These are phyloP conservation scores for Dictyostelium capitatum DNA, from an alignment of 78 protist species.

Conservation along the genomic window DNA sequence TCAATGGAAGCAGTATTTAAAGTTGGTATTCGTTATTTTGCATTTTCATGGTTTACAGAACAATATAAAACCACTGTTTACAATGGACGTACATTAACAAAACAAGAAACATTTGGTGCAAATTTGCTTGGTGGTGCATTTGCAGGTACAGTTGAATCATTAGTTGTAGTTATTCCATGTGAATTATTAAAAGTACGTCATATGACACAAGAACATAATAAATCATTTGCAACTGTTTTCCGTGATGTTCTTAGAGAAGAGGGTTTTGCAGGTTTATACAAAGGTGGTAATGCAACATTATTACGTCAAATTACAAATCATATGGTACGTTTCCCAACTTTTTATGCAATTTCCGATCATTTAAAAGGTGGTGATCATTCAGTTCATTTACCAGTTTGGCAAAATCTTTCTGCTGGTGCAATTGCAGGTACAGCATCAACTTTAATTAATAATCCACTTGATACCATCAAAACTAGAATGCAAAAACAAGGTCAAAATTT, in stretches of 20 bases:
- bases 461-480: slow-evolving; percentile 79
- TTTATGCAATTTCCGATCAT: slow-evolving; percentile 53
- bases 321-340: slow-evolving; percentile 75
- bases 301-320: slow-evolving; percentile 77
- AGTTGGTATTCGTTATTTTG: slow-evolving; percentile 77
- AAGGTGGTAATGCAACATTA: slow-evolving; percentile 80
- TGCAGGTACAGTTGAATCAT: slow-evolving; percentile 76
- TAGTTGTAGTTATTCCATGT: slow-evolving; percentile 76
- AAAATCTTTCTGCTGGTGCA: slow-evolving; percentile 69
- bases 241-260: slow-evolving; percentile 50
- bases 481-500: slow-evolving; percentile 81
- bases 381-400: slow-evolving; percentile 64
- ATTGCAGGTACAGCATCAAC: slow-evolving; percentile 73
- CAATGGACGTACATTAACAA: slow-evolving; percentile 7
- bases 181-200: slow-evolving; percentile 78
- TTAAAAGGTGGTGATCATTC: slow-evolving; percentile 74
- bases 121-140: slow-evolving; percentile 74
- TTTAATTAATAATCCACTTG: slow-evolving; percentile 61
- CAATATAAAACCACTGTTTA: slow-evolving; percentile 17
- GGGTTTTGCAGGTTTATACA: slow-evolving; percentile 68
- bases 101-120: slow-evolving; percentile 21
- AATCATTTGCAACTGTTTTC: slow-evolving; percentile 48
- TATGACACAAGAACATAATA: slow-evolving; percentile 73
- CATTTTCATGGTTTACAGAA: slow-evolving; percentile 69
- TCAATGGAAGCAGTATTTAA: slow-evolving; percentile 72